Base-by-base conservation (phyloP, 371 early-diverging fungal species). In the Mortierella sp. region DNA sequence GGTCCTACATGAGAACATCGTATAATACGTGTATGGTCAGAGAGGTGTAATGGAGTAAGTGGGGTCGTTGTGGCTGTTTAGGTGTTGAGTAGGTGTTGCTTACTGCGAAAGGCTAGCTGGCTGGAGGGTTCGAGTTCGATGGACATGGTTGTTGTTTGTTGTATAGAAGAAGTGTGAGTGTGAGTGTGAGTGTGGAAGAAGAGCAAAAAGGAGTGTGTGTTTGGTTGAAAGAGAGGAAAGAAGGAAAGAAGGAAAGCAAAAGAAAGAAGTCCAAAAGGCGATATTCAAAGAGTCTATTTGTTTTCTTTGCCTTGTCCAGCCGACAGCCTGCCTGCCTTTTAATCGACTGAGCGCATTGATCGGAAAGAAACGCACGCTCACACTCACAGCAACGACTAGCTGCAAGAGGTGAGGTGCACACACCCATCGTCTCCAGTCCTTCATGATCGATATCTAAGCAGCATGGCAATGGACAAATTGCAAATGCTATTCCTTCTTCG, bases 41-140 rank as follows among this genome's bases (percentile, higher is more conserved):
- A 13, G 16, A 6, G 21, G 57, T n/a, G 28, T 38, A 34, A 21
- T 55, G 0, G 3, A 21, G 55, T 55, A 8, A 19, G 8, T 19
- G 21, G 4, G 2, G 34, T 21, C 31, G 63, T 19, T 16, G 81
- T 24, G 24, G n/a, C 4, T 50, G 47, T 28, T 44, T 26, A 16
- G 42, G 8, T 14, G 58, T n/a, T 52, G 45, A 47, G 50, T 50
- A 50, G 47, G 21, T 55, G 55, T 24, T 38, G 76, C 90, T 82
- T 92, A 94, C 94, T 88, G 73, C 89, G 88, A 80, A 94, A 94
- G 75, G 92, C 73, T 24, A 94, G 87, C 75, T 93, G 92, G 70
- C 78, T 80, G 50, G 91, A 71, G 19, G 94, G 93, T 21, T 90
- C 90, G 73, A 94, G 87, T 52, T 88, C 87, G 80, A 92, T 88